Percentiles rank a stretch among this genome's conserved stretches.
phyloP scores from a whole-genome alignment of 371 early-diverging fungal species.

The Lichtheimia ramosa region DNA sequence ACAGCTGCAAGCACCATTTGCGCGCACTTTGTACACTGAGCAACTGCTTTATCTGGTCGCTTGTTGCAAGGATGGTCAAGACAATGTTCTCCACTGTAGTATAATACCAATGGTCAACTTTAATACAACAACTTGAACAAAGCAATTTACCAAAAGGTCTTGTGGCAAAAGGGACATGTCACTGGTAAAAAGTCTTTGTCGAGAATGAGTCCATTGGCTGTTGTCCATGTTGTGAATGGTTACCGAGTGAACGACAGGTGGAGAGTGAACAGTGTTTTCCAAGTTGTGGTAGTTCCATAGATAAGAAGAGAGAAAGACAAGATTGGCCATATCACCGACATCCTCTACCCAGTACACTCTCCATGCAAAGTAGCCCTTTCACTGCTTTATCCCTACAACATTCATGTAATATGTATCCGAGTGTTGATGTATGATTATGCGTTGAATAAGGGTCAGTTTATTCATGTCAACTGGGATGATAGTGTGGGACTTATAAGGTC shows the following conservation, averaged over 20 bases:
- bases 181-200: slow-evolving; percentile 10
- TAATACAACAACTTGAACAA: neutral
- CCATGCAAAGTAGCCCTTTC: too few species aligned
- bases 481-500: too few species aligned
- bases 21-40: neutral
- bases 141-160: slow-evolving; percentile 4
- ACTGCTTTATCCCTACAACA: too few species aligned
- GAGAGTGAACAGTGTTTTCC: slow-evolving; percentile 6
- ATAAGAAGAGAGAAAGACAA: neutral
- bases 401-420: too few species aligned
- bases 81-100: neutral
- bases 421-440: too few species aligned
- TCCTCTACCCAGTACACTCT: neutral
- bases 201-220: neutral
- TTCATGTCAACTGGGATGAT: too few species aligned
- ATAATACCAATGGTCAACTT: neutral
- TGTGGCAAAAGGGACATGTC: slow-evolving; percentile 7
- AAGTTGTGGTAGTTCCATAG: slow-evolving; percentile 7
- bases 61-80: neutral
- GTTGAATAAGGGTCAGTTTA: too few species aligned
- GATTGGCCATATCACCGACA: too few species aligned
- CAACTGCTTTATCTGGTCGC: neutral
- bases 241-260: slow-evolving; percentile 5
- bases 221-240: neutral
- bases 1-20: neutral